Conservation (phyloP, 2,329 filamentous ascomycete genomes). For the Penicillium sp. region DNA sequence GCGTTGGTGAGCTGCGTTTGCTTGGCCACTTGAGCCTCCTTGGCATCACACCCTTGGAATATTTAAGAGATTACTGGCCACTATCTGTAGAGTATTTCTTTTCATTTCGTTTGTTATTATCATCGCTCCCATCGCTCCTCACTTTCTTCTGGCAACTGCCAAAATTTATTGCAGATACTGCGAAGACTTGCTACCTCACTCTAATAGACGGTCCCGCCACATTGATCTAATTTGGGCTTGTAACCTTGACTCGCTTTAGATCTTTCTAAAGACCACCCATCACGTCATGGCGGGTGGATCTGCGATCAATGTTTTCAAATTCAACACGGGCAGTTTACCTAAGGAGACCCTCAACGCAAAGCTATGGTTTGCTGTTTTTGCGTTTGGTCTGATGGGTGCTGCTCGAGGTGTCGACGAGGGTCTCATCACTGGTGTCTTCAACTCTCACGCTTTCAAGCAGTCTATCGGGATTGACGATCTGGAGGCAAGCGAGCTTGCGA, state of each 20-base stretch:
- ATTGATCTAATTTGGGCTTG: too few relatives aligned
- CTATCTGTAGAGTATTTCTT: background rate
- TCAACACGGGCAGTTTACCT: slow-evolving; percentile 64
- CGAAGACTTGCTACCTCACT: too few relatives aligned
- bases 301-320: slow-evolving; percentile 37
- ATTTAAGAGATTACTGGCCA: background rate
- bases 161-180: too few relatives aligned
- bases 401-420: slow-evolving; percentile 74
- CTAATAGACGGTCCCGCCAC: too few relatives aligned
- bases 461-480: slow-evolving; percentile 42
- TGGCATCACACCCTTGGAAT: background rate
- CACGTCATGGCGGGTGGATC: slow-evolving; percentile 38
- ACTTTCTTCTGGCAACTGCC: too few relatives aligned
- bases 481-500: slow-evolving; percentile 41
- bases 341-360: slow-evolving; percentile 71
- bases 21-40: background rate
- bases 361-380: slow-evolving; percentile 71
- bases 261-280: background rate
- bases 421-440: slow-evolving; percentile 68
- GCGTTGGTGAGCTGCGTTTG: background rate
- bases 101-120: background rate
- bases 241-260: slow-evolving; percentile 5
- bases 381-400: slow-evolving; percentile 70
- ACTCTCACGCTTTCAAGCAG: slow-evolving; percentile 59
- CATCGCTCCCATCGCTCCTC: too few relatives aligned